Evolutionary conservation across 768 basidiomycete species (phyloP).

Genomic region (Boletus insuetus): DNA sequence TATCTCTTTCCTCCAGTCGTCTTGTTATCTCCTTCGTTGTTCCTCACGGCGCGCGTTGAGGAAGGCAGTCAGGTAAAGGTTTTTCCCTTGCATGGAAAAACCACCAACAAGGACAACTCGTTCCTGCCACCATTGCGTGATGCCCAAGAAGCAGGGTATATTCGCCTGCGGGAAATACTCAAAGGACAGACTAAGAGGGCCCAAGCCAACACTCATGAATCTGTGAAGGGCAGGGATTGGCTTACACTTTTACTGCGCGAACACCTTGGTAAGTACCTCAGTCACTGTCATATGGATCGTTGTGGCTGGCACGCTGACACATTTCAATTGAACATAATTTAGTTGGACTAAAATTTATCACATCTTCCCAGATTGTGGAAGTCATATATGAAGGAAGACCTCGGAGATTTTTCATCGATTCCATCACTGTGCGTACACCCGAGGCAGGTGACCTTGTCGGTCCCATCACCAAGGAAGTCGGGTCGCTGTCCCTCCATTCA

Average conservation of each 20-base stretch:
- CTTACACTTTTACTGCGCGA: constrained; percentile 64
- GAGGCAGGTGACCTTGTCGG: constrained; percentile 19
- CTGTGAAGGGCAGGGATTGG: constrained; percentile 58
- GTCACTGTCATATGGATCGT: neutral
- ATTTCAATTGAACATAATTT: constrained; percentile 3
- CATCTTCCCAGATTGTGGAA: constrained; percentile 56
- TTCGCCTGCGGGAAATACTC: constrained; percentile 52
- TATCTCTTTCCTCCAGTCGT: constrained; percentile 41
- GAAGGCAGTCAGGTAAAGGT: constrained; percentile 49
- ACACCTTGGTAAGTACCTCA: constrained; percentile 51
- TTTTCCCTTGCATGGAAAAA: constrained; percentile 43
- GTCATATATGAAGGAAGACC: constrained; percentile 58
- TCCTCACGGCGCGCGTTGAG: constrained; percentile 58
- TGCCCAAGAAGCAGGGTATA: constrained; percentile 47
- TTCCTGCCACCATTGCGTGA: constrained; percentile 51
- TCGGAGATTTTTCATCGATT: constrained; percentile 56
- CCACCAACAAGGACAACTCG: constrained; percentile 35
- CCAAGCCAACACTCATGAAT: constrained; percentile 14
- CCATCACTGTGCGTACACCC: constrained; percentile 37
- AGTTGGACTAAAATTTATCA: constrained; percentile 77
- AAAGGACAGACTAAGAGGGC: constrained; percentile 14
- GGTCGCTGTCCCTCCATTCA: constrained; percentile 43
- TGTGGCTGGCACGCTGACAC: constrained; percentile 3
- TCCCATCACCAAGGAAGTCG: constrained; percentile 41
- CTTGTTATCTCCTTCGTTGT: constrained; percentile 51